Evolutionary conservation across 1,139 yeast genomes (phyloP), one percentile per base, ranked within the genome.

Genomic region (Nakaseomyces sp.): DNA sequence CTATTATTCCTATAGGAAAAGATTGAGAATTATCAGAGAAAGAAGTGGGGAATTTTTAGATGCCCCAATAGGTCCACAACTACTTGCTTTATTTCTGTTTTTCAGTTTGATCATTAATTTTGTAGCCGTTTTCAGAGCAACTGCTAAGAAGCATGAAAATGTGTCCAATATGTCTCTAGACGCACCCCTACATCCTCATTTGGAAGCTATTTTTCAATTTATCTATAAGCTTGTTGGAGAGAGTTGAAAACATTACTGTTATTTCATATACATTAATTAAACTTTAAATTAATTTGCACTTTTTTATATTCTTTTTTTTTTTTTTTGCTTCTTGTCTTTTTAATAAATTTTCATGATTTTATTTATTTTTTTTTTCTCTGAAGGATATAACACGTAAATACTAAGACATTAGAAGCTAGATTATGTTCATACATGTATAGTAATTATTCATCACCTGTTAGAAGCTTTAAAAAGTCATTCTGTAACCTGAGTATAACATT

Each of bases 31-130:
- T 49, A 91, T 91, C 60, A 76, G 73, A 62, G 81, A 79, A 60
- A 78, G 97, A 63, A 81, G 88, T 36, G 94, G 91, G 45, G 76
- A 74, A 56, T 96, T 89, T 64, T 71, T 91, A 57, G 98, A 91
- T 65, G 87, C 86, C 46, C 81, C 93, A 43, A 57, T 84, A 48
- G 98, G 98, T 5, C 98, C 98, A 0, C 61, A 91, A 47, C 67
- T 89, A 22, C 73, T 91, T 44, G 87, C 94, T 1, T 53, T 70
- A 30, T 91, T 88, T 8, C 74, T 91, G 48, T 65, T 82, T 12
- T 54, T 75, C 41, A 83, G 91, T 1, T 70, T 91, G 55, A 59
- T 75, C 17, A 61, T 87, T 52, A 91, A 91, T 65, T 91, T 88
- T 57, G 67, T 76, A 22, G 75, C 76, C 48, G 87, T 89, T 1